Evolutionary conservation across 1,139 yeast genomes (phyloP), one percentile per base, ranked within the genome.

Genomic region (Fermentozyma sake): DNA sequence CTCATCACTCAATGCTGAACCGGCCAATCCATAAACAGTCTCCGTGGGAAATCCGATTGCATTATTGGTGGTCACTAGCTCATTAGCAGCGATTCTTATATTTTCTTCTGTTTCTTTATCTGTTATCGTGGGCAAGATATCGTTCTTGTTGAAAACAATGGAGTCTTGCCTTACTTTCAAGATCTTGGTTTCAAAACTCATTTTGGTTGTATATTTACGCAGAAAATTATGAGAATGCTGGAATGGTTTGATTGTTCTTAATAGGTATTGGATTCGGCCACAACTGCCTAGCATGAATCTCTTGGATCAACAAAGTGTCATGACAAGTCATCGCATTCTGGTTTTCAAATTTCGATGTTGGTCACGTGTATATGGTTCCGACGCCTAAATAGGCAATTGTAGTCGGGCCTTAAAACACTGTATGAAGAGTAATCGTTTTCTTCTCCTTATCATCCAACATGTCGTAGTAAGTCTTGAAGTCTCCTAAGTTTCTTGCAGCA

Each of bases 31-130:
- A 50, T 91, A 91, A 0, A 91, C 98, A 0, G 98, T 91, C 50
- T 91, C 98, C 0, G 98, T 86, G 3, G 98, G 98, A 47, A 91
- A 89, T 0, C 93, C 97, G 10, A 91, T 87, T 1, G 79, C 86
- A 16, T 75, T 60, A 18, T 63, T 52, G 0, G 84, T 64, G 3
- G 55, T 51, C 11, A 60, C 55, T 7, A 85, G 55, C 16, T 78
- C 63, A 3, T 55, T 38, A 0, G 89, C 82, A 3, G 95, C 95
- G 17, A 61, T 53, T 7, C 54, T 34, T 2, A 86, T 54, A 35
- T 74, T 73, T 6, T 39, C 32, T 35, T 61, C 55, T 0, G 93
- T 79, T 23, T 52, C 57, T 8, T 58, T 41, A 44, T 79, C 84
- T 1, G 62, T 41, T n/a, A 82, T 65, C 0, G 41, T 48, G 3